These are phyloP conservation scores for Hirschioporus abietinus DNA, from an alignment of 768 basidiomycete genomes.

Conservation along the genomic window DNA sequence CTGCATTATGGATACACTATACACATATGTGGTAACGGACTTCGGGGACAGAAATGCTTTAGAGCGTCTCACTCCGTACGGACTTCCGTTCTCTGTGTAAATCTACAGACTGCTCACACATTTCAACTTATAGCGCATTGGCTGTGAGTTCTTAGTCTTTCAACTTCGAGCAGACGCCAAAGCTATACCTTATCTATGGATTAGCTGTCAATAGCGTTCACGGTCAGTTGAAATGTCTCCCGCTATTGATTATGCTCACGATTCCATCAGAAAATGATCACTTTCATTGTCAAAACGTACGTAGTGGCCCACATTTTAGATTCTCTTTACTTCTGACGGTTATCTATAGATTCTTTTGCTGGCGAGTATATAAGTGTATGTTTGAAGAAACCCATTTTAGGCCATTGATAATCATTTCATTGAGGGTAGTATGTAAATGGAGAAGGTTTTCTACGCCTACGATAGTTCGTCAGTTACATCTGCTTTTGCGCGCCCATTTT, in stretches of 20 bases:
- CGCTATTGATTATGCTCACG: neutral
- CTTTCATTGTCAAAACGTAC: neutral
- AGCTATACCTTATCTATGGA: neutral
- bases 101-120: neutral
- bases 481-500: neutral
- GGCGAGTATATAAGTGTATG: neutral
- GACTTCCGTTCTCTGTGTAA: neutral
- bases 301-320: neutral
- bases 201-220: neutral
- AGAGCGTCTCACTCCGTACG: neutral
- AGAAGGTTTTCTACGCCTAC: neutral
- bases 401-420: neutral
- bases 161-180: neutral
- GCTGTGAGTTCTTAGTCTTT: neutral
- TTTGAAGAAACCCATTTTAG: neutral
- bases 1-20: neutral
- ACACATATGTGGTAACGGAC: neutral
- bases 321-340: neutral
- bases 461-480: neutral
- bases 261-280: neutral
- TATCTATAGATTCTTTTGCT: neutral
- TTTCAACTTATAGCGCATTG: neutral
- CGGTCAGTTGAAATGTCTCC: neutral
- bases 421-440: neutral
- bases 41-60: neutral